Evolutionary conservation across 192 early-diverging fungal species (phyloP), one percentile per base, ranked within the genome.

Genomic region (Ramicandelaber brevisporus): DNA sequence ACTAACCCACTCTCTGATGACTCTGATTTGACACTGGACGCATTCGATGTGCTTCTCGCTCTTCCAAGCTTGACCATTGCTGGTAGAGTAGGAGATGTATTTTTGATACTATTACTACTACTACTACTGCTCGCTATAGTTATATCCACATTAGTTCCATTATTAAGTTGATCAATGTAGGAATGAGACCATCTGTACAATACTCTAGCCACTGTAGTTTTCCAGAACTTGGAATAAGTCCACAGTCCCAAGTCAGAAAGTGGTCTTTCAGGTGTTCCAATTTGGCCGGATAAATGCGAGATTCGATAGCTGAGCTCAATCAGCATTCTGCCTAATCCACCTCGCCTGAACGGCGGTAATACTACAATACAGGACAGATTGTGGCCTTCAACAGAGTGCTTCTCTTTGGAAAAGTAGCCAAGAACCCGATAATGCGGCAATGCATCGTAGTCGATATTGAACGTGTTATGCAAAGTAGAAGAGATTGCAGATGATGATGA

Each of bases 381-480:
- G 45, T 86, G 83, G 6, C 65, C 61, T 33, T 73, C 57, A 14
- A 55, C 58, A 1, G 79, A 86, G 17, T 60, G 60, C 48, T 90
- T 95, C 50, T 95, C 86, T 63, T 98, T 98, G 16, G 85, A 90
- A 55, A 89, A 97, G 35, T 97, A 97, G 0, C 88, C 92, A 14
- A 92, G 79, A 52, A 98, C 81, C 38, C 86, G 82, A 41, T 69
- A 77, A 11, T 74, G 77, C 6, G 38, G 11, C 20, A n/a, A n/a
- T n/a, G 60, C 43, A 26, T 78, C 73, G 18, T 61, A 57, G 48
- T 93, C 86, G 43, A n/a, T n/a, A n/a, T n/a, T n/a, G n/a, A n/a
- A n/a, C n/a, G n/a, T n/a, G n/a, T n/a, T n/a, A n/a, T n/a, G n/a
- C n/a, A n/a, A n/a, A n/a, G n/a, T n/a, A n/a, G n/a, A n/a, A n/a